These are phyloP conservation scores for Biscutella laevigata DNA, from an alignment of 441 rosid genomes.

Conservation along the genomic window DNA sequence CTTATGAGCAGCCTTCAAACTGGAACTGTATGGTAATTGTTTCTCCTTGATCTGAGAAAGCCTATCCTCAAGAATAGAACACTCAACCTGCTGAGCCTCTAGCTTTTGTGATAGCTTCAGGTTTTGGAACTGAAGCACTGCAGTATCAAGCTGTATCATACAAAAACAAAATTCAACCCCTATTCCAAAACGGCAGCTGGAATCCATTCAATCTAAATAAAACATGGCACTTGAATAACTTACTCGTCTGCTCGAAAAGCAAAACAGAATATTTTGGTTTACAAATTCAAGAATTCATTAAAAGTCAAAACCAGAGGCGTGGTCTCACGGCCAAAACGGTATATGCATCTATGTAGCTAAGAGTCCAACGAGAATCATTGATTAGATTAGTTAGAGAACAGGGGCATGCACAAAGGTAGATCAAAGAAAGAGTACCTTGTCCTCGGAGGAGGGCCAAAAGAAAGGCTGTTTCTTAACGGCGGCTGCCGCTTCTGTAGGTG, in stretches of 20 bases:
- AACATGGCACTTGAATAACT: too few relatives aligned
- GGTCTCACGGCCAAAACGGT: too few relatives aligned
- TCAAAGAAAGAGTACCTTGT: constrained; percentile 35
- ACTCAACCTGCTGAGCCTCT: constrained; percentile 80
- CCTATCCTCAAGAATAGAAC: constrained; percentile 50
- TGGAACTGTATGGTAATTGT: constrained; percentile 51
- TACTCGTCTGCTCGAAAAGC: too few relatives aligned
- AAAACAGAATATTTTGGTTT: too few relatives aligned
- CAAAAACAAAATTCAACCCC: background rate
- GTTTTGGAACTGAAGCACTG: constrained; percentile 83
- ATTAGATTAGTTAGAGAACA: background rate
- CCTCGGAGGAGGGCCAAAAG: constrained; percentile 63
- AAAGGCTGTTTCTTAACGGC: constrained; percentile 69
- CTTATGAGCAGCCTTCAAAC: constrained; percentile 47
- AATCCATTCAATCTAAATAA: too few relatives aligned
- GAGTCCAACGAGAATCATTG: background rate
- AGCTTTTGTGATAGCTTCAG: constrained; percentile 75
- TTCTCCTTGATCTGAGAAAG: constrained; percentile 48
- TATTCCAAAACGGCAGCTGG: background rate
- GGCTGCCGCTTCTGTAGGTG: constrained; percentile 70
- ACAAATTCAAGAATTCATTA: background rate
- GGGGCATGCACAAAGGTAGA: constrained; percentile 15
- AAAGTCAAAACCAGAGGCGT: too few relatives aligned
- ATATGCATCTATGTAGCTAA: background rate
- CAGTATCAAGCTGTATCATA: constrained; percentile 57